phyloP scores from a whole-genome alignment of 108 stramenopile species.

The Chaetoceros muelleri region DNA sequence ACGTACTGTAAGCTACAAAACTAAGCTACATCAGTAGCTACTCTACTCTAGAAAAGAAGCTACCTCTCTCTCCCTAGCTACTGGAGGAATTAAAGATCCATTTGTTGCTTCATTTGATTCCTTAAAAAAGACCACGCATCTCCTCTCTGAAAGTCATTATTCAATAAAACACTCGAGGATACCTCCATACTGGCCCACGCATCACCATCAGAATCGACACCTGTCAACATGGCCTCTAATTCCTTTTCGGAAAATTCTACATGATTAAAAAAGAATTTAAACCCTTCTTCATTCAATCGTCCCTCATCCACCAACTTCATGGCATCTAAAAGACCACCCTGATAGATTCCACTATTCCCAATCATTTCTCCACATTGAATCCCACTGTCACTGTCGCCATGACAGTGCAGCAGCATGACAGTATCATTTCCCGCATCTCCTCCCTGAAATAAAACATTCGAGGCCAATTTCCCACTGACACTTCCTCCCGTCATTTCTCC shows the following conservation, averaged over 20 bases:
- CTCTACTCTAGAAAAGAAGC: too few species aligned
- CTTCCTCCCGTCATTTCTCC: constrained; percentile 52
- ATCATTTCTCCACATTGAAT: constrained; percentile 49
- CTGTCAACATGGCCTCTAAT: constrained; percentile 58
- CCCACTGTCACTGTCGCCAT: constrained; percentile 24
- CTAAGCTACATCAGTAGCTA: too few species aligned
- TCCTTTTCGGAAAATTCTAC: constrained; percentile 65
- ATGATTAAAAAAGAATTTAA: constrained; percentile 77
- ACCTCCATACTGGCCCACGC: constrained; percentile 74
- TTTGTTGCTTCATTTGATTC: constrained; percentile 34
- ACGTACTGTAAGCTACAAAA: too few species aligned
- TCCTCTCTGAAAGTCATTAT: constrained; percentile 41
- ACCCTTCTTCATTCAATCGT: constrained; percentile 27
- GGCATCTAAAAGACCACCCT: constrained; percentile 55
- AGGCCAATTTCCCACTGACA: constrained; percentile 20
- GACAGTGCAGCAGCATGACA: constrained; percentile 58
- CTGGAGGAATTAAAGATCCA: too few species aligned
- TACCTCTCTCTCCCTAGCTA: too few species aligned
- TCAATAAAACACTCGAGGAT: constrained; percentile 47
- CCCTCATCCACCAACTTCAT: constrained; percentile 23
- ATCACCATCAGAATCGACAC: constrained; percentile 41
- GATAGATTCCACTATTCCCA: constrained; percentile 57
- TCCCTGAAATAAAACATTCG: constrained; percentile 60
- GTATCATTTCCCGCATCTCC: constrained; percentile 51
- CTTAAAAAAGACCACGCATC: constrained; percentile 65